Conservation (phyloP, 2,329 filamentous ascomycete genomes). For the Coniochaeta ligniaria region DNA sequence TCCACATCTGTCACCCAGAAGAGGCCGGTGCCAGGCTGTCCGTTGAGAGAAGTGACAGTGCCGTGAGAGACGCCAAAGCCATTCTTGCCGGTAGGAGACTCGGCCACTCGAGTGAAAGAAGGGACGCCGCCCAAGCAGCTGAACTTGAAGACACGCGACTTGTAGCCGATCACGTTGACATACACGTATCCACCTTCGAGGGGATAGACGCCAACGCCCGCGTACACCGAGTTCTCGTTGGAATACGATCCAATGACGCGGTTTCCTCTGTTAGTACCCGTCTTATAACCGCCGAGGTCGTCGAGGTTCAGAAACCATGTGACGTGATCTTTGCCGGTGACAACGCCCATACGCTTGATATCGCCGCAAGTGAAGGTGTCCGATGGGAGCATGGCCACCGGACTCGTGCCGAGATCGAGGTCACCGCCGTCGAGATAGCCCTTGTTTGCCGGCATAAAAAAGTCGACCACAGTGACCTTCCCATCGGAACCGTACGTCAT, state of each 20-base stretch:
- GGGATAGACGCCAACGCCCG: slow-evolving; percentile 38
- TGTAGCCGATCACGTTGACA: slow-evolving; percentile 44
- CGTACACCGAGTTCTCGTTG: slow-evolving; percentile 41
- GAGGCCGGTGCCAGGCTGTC: slow-evolving; percentile 45
- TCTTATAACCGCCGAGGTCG: slow-evolving; percentile 40
- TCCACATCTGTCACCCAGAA: slow-evolving; percentile 43
- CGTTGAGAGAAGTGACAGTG: slow-evolving; percentile 47
- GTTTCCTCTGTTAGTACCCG: slow-evolving; percentile 32
- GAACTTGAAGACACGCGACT: slow-evolving; percentile 52
- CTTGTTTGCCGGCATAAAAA: slow-evolving; percentile 44
- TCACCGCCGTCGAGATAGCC: slow-evolving; percentile 39
- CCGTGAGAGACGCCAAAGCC: slow-evolving; percentile 49
- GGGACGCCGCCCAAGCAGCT: slow-evolving; percentile 42
- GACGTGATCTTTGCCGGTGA: slow-evolving; percentile 40
- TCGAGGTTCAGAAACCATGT: slow-evolving; percentile 41
- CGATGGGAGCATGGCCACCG: slow-evolving; percentile 32
- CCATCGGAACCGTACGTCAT: slow-evolving; percentile 34
- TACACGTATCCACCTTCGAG: slow-evolving; percentile 42
- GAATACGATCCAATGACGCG: slow-evolving; percentile 32
- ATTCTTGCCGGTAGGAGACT: slow-evolving; percentile 42
- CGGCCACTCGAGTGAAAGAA: slow-evolving; percentile 44
- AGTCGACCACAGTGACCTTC: slow-evolving; percentile 34
- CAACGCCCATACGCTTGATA: slow-evolving; percentile 34
- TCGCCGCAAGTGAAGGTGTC: slow-evolving; percentile 34
- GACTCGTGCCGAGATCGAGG: slow-evolving; percentile 38